Conservation (phyloP, 1,284 basidiomycete species). For the Thelephora terrestris region DNA sequence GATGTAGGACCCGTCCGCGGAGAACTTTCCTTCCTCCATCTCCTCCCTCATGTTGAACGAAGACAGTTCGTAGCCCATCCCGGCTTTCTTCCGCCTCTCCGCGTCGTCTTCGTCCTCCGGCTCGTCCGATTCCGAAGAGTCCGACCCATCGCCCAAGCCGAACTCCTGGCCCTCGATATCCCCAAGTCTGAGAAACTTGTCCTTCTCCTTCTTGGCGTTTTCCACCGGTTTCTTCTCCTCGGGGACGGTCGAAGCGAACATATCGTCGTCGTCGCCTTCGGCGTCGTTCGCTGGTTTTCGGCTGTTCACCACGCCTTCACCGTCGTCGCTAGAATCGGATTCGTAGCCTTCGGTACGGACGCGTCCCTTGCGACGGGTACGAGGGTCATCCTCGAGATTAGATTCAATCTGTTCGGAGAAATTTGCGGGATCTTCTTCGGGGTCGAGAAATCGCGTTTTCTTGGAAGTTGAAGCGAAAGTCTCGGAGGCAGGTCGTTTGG, state of each 20-base stretch:
- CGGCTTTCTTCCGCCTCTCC: constrained; percentile 62
- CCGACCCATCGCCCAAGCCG: constrained; percentile 31
- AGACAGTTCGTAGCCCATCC: constrained; percentile 67
- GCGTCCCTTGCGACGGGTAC: constrained; percentile 47
- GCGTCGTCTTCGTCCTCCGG: constrained; percentile 76
- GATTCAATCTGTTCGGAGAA: constrained; percentile 70
- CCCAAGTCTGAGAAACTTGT: constrained; percentile 70
- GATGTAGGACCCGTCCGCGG: constrained; percentile 86
- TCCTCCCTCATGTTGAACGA: constrained; percentile 99
- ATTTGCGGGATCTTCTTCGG: constrained; percentile 54
- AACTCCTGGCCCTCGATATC: constrained; percentile 93
- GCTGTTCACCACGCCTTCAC: constrained; percentile 78
- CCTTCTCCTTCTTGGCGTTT: constrained; percentile 30
- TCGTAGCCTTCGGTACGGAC: constrained; percentile 90
- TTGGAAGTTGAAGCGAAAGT: too few relatives aligned
- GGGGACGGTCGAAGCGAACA: constrained; percentile 77
- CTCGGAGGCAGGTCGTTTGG: too few relatives aligned
- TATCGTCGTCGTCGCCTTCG: constrained; percentile 48
- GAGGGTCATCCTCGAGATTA: constrained; percentile 50
- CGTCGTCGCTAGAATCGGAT: constrained; percentile 88
- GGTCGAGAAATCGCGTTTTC: too few relatives aligned
- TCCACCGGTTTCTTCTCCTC: constrained; percentile 34
- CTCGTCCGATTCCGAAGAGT: constrained; percentile 75
- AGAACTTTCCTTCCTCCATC: constrained; percentile 93
- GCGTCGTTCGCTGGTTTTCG: constrained; percentile 44